phyloP scores from a whole-genome alignment of 768 basidiomycete species.

The Lactifluus echinatus region DNA sequence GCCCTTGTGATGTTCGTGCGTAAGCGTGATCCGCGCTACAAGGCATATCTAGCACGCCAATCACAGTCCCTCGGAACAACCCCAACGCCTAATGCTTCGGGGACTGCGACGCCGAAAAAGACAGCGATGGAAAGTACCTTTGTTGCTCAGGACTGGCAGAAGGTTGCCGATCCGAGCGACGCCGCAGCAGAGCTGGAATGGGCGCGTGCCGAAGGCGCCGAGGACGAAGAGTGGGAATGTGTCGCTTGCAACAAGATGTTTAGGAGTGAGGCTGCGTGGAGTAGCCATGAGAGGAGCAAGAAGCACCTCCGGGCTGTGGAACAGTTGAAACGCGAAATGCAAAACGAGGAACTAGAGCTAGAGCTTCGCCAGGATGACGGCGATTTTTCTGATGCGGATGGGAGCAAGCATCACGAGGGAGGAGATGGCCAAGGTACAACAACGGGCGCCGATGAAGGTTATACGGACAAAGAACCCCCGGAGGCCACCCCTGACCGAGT shows the following conservation, averaged over 20 bases:
- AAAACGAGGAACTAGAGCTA: conserved; percentile 59
- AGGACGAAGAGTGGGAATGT: conserved; percentile 85
- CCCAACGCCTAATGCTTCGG: conserved; percentile 14
- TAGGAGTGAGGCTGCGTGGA: conserved; percentile 88
- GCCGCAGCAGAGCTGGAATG: conserved; percentile 62
- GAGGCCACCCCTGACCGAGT: conserved; percentile 3
- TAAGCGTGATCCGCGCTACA: conserved; percentile 87
- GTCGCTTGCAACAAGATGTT: conserved; percentile 91
- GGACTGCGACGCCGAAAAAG: conserved; percentile 27
- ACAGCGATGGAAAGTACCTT: conserved; percentile 37
- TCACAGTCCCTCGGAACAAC: conserved; percentile 31
- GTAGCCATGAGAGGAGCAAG: conserved; percentile 91
- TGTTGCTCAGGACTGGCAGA: conserved; percentile 90
- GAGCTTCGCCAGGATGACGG: conserved; percentile 21
- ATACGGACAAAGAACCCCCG: neutral
- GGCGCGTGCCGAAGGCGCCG: conserved; percentile 61
- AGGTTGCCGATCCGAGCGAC: conserved; percentile 34
- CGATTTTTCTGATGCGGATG: conserved; percentile 8
- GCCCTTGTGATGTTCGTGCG: conserved; percentile 66
- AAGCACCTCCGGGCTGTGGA: conserved; percentile 89
- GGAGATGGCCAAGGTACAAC: neutral
- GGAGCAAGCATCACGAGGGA: conserved; percentile 2
- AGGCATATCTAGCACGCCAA: conserved; percentile 45
- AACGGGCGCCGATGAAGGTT: conserved; percentile 1
- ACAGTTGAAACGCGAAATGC: conserved; percentile 67